Conservation (phyloP, 2,329 filamentous ascomycete species). For the Fusarium pseudograminearum region DNA sequence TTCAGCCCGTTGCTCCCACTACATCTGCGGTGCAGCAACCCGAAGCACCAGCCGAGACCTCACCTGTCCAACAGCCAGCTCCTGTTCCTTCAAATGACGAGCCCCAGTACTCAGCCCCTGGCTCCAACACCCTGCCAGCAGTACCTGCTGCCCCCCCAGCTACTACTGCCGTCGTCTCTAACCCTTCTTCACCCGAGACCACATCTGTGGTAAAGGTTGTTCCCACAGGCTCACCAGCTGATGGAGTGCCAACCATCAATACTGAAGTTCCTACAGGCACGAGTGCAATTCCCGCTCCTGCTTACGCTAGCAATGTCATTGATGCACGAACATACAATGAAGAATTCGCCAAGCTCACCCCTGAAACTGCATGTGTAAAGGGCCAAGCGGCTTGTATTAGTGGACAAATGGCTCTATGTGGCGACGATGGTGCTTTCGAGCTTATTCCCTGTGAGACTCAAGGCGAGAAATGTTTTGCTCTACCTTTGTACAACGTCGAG, state of each 20-base stretch:
- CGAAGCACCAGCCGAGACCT: conserved; percentile 11
- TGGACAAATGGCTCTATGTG: conserved; percentile 63
- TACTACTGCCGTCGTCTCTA: conserved; percentile 17
- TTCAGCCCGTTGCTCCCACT: conserved; percentile 15
- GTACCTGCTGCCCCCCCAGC: conserved; percentile 15
- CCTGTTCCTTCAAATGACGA: conserved; percentile 16
- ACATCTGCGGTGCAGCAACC: conserved; percentile 6
- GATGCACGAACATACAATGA: conserved; percentile 61
- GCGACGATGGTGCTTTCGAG: conserved; percentile 55
- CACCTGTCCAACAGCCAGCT: conserved; percentile 19
- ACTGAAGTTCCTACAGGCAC: conserved; percentile 53
- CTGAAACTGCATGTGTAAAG: conserved; percentile 59
- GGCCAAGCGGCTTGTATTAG: conserved; percentile 66
- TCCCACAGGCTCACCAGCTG: conserved; percentile 49
- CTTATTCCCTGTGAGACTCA: conserved; percentile 52
- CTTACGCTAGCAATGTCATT: conserved; percentile 60
- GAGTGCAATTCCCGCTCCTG: conserved; percentile 56
- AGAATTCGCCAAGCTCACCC: conserved; percentile 59
- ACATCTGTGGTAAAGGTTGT: conserved; percentile 19
- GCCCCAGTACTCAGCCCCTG: conserved; percentile 12
- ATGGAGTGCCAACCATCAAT: conserved; percentile 58
- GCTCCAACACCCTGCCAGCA: conserved; percentile 10
- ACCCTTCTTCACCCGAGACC: conserved; percentile 25
- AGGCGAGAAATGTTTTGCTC: conserved; percentile 61
- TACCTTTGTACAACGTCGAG: conserved; percentile 63